A percentile compares a stretch with the other conserved stretches of the same genome.
Conservation (phyloP, 2,329 filamentous ascomycete genomes). For the Botryotinia narcissicola region DNA sequence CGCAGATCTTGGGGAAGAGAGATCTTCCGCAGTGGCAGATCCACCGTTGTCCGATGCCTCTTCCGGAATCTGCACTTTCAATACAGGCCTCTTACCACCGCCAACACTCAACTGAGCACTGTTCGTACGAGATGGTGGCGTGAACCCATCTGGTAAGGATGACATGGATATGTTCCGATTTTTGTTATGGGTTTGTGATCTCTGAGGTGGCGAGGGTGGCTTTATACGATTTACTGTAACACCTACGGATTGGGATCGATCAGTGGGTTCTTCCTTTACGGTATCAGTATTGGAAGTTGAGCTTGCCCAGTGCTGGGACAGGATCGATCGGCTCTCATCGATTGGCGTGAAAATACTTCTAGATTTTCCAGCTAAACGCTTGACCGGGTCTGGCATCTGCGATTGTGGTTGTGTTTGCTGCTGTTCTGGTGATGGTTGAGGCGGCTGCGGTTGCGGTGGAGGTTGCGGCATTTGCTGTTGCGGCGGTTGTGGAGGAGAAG, state of each 20-base stretch:
- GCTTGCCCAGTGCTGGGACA: constrained; percentile 77
- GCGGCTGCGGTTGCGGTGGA: constrained; percentile 43
- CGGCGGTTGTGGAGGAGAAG: constrained; percentile 60
- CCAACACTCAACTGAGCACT: constrained; percentile 58
- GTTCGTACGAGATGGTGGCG: constrained; percentile 74
- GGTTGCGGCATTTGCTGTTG: constrained; percentile 52
- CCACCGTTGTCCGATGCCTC: constrained; percentile 77
- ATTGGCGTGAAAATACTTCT: constrained; percentile 95
- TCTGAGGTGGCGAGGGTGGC: constrained; percentile 51
- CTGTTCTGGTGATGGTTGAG: constrained; percentile 42
- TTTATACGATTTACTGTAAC: constrained; percentile 56
- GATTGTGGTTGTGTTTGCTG: constrained; percentile 50
- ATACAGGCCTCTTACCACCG: constrained; percentile 70
- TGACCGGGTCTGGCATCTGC: constrained; percentile 49
- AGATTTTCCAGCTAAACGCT: constrained; percentile 51
- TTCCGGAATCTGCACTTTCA: constrained; percentile 94
- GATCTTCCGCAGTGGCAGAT: constrained; percentile 64
- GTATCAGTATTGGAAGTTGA: constrained; percentile 50
- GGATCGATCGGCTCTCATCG: constrained; percentile 83
- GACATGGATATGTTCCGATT: constrained; percentile 46
- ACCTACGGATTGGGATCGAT: constrained; percentile 64
- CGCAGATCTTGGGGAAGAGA: constrained; percentile 48
- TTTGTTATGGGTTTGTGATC: constrained; percentile 47
- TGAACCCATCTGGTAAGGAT: constrained; percentile 63
- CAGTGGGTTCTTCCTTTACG: constrained; percentile 33